Conservation (phyloP, 192 early-diverging fungal genomes). For the Coemansia sp. region DNA sequence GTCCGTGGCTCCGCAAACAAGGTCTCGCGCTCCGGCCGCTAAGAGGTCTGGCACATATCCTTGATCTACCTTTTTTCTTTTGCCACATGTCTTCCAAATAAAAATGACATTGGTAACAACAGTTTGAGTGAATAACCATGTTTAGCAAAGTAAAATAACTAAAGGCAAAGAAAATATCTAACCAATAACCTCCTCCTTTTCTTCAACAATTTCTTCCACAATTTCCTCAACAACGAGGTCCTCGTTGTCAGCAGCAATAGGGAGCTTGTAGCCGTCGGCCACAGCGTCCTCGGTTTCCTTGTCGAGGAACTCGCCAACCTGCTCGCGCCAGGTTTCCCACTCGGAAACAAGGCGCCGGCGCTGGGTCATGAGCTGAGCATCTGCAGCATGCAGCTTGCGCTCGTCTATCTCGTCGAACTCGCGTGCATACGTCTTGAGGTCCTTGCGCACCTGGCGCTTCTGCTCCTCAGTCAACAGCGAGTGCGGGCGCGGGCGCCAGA, state of each 20-base stretch:
- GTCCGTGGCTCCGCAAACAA: conserved; percentile 38
- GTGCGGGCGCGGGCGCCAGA: conserved; percentile 93
- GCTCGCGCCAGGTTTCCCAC: conserved; percentile 80
- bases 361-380: conserved; percentile 72
- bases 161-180: conserved; percentile 12
- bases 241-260: conserved; percentile 80
- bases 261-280: conserved; percentile 64
- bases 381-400: conserved; percentile 64
- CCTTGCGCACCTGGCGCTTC: conserved; percentile 88
- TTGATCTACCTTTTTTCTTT: conserved; percentile 14
- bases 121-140: not conserved
- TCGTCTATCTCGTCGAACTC: conserved; percentile 91
- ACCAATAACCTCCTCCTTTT: conserved; percentile 49
- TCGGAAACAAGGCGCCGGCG: conserved; percentile 75
- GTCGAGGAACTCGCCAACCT: conserved; percentile 56
- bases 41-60: not conserved
- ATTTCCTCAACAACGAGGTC: conserved; percentile 89
- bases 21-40: conserved; percentile 46
- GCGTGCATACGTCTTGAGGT: conserved; percentile 83
- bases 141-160: not conserved
- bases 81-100: not conserved
- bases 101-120: not conserved
- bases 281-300: conserved; percentile 57
- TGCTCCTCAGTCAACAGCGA: conserved; percentile 75
- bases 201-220: conserved; percentile 68